These are phyloP conservation scores for Hordeum marinum DNA, from an alignment of 176 grass and related monocot species.

Conservation along the genomic window DNA sequence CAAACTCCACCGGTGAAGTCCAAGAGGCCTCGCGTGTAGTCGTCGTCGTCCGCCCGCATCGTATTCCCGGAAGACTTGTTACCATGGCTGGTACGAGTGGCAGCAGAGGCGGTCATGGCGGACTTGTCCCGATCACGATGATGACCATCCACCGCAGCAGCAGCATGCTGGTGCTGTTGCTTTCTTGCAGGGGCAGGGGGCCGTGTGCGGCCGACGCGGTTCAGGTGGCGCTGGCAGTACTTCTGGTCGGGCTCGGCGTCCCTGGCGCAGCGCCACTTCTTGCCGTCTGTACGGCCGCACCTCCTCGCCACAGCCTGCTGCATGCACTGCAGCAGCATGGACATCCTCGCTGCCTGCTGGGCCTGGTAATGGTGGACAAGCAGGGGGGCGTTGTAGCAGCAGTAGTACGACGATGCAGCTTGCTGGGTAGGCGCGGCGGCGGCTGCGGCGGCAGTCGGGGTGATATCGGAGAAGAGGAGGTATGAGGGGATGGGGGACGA, in stretches of 20 bases:
- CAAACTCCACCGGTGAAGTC: background rate
- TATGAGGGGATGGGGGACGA: constrained; percentile 33
- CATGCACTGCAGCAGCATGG: constrained; percentile 29
- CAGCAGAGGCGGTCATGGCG: background rate
- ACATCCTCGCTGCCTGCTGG: constrained; percentile 8
- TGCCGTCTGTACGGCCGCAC: constrained; percentile 51
- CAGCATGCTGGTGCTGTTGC: background rate
- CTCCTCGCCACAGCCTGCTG: constrained; percentile 37
- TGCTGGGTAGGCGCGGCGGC: background rate
- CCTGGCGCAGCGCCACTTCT: constrained; percentile 59
- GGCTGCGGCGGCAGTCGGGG: background rate
- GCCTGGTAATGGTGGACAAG: background rate
- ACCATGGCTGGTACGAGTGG: background rate
- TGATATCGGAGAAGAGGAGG: constrained; percentile 25
- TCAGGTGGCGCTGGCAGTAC: constrained; percentile 60
- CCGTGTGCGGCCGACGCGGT: constrained; percentile 30
- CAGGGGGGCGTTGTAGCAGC: background rate
- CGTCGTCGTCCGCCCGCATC: background rate
- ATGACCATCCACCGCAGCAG: background rate
- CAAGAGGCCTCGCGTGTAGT: background rate
- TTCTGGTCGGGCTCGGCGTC: constrained; percentile 55
- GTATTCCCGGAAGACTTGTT: background rate
- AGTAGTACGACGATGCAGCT: background rate
- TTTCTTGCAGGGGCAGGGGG: constrained; percentile 36
- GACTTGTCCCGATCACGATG: background rate